phyloP scores from a whole-genome alignment of 2,329 filamentous ascomycete species.

The Alternaria sp. region DNA sequence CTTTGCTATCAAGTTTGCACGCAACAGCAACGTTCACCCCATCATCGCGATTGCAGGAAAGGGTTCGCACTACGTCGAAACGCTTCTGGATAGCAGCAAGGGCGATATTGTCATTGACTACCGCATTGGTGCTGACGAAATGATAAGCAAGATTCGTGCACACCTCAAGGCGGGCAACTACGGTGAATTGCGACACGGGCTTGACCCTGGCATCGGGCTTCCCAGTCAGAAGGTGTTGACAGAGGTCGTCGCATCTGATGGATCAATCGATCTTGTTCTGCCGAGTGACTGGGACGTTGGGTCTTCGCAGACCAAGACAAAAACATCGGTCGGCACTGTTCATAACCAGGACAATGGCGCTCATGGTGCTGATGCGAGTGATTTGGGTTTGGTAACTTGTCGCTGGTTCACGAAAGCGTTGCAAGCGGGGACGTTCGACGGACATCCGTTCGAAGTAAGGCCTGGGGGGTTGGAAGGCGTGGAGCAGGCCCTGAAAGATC shows the following conservation, averaged over 20 bases:
- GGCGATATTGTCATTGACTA: not conserved
- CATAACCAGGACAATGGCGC: too few relatives aligned
- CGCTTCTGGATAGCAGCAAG: not conserved
- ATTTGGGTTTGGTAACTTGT: not conserved
- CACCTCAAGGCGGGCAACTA: not conserved
- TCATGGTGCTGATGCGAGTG: too few relatives aligned
- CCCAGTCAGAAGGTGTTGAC: not conserved
- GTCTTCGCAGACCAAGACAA: too few relatives aligned
- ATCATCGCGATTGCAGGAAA: too few relatives aligned
- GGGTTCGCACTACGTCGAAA: too few relatives aligned
- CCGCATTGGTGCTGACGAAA: not conserved
- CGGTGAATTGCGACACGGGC: not conserved
- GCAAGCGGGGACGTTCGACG: too few relatives aligned
- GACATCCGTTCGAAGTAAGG: not conserved
- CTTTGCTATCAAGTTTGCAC: too few relatives aligned
- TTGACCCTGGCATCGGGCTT: not conserved
- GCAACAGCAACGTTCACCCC: too few relatives aligned
- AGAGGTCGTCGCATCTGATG: not conserved
- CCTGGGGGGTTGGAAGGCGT: not conserved
- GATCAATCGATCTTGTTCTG: not conserved
- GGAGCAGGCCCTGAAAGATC: not conserved
- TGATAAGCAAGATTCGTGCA: not conserved
- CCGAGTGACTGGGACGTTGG: too few relatives aligned
- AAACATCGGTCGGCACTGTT: too few relatives aligned
- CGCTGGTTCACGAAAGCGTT: too few relatives aligned